Base-by-base conservation (phyloP, 2,329 filamentous ascomycete species). In the Neospermospora avenae region DNA sequence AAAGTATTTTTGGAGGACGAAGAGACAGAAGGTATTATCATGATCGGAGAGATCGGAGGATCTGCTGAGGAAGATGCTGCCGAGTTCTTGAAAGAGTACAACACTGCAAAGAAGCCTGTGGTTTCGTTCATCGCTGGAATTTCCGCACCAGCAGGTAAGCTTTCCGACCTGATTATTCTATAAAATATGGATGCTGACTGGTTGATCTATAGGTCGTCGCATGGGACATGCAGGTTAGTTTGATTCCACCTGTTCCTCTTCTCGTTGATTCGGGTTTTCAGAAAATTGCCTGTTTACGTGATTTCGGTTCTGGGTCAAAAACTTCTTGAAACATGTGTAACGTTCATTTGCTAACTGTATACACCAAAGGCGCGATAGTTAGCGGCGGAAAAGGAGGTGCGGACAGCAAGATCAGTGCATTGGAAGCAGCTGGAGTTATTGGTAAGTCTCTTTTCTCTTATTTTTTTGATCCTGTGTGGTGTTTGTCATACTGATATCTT, bases 11-110 rank as follows among this genome's bases (percentile, higher is more conserved):
- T 96, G 71, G 83, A 96, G 77, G 95, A 99, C 77, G 84, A 89
- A 76, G 91, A 96, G 81, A 99, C 95, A 41, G 95, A 99, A 75
- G 95, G 95, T 75, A 97, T 99, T 80, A 97, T 99, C 81, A 97
- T 99, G 95, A 98, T 99, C 76, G 95, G 95, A 75, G 95, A 98
- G 82, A 98, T 99, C 75, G 95, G 95, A 78, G 95, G 95, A 66
- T 91, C 90, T 63, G 95, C 95, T 62, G 95, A 99, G 82, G 95
- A 99, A 81, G 95, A 99, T 72, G 95, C 95, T 41, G 93, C 95
- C 72, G 95, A 98, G 72, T 99, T 96, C 84, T 81, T 98, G 75
- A 91, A 90, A 82, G 82, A 86, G 76, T 85, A 95, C 83, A 98
- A 99, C 85, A 93, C 87, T 62, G 81, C 87, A 76, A 89, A 92